Evolutionary conservation across 257 asterid species (phyloP).

Genomic region (Gentiana straminea): DNA sequence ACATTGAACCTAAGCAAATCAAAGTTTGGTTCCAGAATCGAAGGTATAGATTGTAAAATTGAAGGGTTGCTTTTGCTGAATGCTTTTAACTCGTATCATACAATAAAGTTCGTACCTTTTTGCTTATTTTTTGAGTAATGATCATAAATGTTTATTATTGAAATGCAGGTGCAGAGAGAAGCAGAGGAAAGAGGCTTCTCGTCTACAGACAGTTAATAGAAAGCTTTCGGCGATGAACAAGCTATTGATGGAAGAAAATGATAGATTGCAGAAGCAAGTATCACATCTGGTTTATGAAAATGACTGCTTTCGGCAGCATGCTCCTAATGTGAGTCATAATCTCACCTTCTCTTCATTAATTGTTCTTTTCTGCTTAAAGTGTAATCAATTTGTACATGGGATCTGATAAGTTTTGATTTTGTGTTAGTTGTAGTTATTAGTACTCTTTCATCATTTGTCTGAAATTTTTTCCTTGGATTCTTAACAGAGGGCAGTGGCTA

Average conservation of each 20-base stretch:
- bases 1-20: slow-evolving; percentile 86
- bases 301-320: slow-evolving; percentile 64
- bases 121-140: background rate
- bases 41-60: slow-evolving; percentile 30
- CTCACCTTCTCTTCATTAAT: background rate
- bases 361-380: background rate
- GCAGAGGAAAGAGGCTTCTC: slow-evolving; percentile 80
- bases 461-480: background rate
- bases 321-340: slow-evolving; percentile 39
- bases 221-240: slow-evolving; percentile 88
- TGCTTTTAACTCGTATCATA: background rate
- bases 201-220: slow-evolving; percentile 78
- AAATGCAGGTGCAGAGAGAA: slow-evolving; percentile 79
- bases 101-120: background rate
- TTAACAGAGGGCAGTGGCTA: slow-evolving; percentile 50
- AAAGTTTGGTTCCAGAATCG: slow-evolving; percentile 95
- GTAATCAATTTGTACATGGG: background rate
- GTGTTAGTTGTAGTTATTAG: background rate
- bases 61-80: background rate
- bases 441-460: background rate
- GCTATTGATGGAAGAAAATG: slow-evolving; percentile 87
- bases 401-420: background rate
- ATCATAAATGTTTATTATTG: slow-evolving; percentile 5
- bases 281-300: slow-evolving; percentile 78
- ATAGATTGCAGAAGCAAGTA: slow-evolving; percentile 83